phyloP scores from a whole-genome alignment of 306 rosid species.

The Abrus precatorius region DNA sequence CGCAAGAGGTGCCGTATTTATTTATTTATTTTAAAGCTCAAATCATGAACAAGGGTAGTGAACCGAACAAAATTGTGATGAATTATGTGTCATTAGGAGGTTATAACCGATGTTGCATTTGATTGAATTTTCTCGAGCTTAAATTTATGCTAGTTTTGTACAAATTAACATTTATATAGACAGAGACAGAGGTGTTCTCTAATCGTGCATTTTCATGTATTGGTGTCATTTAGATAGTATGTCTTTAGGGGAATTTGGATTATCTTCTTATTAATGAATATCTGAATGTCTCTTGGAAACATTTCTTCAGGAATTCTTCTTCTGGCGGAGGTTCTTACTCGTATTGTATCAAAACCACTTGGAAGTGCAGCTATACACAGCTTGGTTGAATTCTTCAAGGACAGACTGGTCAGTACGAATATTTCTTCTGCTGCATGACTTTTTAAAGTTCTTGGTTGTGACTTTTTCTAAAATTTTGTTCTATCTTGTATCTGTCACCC shows the following conservation, averaged over 20 bases:
- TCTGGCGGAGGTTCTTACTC: slow-evolving; percentile 79
- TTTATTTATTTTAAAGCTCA: slow-evolving; percentile 5
- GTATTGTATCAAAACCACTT: slow-evolving; percentile 72
- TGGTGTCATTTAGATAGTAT: slow-evolving; percentile 2
- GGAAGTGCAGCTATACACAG: slow-evolving; percentile 68
- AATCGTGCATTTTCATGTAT: slow-evolving; percentile 11
- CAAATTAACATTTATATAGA: background rate
- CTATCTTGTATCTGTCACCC: slow-evolving; percentile 25
- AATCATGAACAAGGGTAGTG: background rate
- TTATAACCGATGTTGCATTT: background rate
- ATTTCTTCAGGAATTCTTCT: slow-evolving; percentile 78
- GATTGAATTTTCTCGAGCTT: slow-evolving; percentile 6
- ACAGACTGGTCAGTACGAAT: slow-evolving; percentile 82
- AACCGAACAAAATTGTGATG: slow-evolving; percentile 12
- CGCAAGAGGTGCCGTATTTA: slow-evolving; percentile 72
- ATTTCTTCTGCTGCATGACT: slow-evolving; percentile 34
- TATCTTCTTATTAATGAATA: slow-evolving; percentile 41
- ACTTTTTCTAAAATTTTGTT: background rate
- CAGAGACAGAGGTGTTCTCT: background rate
- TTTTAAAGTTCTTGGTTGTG: slow-evolving; percentile 27
- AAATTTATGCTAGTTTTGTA: slow-evolving; percentile 8
- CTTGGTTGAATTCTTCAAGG: slow-evolving; percentile 82
- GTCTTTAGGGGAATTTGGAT: slow-evolving; percentile 27
- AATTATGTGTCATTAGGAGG: background rate
- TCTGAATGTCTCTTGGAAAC: slow-evolving; percentile 44